phyloP scores from a whole-genome alignment of 768 basidiomycete genomes.

The Phlegmacium glaucopus region DNA sequence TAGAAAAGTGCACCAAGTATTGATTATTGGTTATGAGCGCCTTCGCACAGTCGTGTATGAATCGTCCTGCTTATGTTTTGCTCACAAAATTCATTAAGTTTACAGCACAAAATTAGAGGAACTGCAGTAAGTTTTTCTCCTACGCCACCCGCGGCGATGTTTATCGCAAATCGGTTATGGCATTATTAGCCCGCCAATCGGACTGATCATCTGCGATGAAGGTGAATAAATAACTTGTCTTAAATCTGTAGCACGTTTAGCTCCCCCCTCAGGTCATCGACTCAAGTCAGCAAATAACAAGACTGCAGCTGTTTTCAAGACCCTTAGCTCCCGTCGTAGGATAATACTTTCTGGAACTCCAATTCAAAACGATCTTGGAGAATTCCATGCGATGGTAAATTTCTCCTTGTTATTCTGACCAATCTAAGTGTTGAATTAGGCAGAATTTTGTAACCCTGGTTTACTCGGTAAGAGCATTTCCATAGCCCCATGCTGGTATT shows the following conservation, averaged over 20 bases:
- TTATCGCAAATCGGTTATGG: slow-evolving; percentile 1
- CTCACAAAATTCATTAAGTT: neutral
- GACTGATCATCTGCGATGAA: slow-evolving; percentile 94
- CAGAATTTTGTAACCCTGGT: slow-evolving; percentile 93
- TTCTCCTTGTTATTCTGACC: neutral
- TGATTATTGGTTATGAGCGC: slow-evolving; percentile 95
- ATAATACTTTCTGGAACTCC: slow-evolving; percentile 96
- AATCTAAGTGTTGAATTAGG: slow-evolving; percentile 38
- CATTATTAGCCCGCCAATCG: slow-evolving; percentile 74
- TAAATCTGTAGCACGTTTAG: neutral
- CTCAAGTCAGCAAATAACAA: slow-evolving; percentile 91
- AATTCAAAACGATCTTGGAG: slow-evolving; percentile 92
- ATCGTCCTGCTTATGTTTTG: too few relatives aligned
- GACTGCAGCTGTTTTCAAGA: slow-evolving; percentile 82
- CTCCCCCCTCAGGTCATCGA: slow-evolving; percentile 64
- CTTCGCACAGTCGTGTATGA: slow-evolving; percentile 78
- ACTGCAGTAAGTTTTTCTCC: slow-evolving; percentile 16
- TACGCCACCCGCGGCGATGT: neutral
- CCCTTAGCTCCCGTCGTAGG: slow-evolving; percentile 68
- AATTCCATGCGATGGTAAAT: slow-evolving; percentile 94
- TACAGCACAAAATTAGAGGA: slow-evolving; percentile 23
- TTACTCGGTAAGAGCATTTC: slow-evolving; percentile 56
- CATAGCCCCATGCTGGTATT: neutral
- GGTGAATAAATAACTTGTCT: slow-evolving; percentile 37
- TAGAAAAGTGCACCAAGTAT: slow-evolving; percentile 76